These are phyloP conservation scores for Fusarium torreyae DNA, from an alignment of 2,329 filamentous ascomycete species.

Conservation along the genomic window DNA sequence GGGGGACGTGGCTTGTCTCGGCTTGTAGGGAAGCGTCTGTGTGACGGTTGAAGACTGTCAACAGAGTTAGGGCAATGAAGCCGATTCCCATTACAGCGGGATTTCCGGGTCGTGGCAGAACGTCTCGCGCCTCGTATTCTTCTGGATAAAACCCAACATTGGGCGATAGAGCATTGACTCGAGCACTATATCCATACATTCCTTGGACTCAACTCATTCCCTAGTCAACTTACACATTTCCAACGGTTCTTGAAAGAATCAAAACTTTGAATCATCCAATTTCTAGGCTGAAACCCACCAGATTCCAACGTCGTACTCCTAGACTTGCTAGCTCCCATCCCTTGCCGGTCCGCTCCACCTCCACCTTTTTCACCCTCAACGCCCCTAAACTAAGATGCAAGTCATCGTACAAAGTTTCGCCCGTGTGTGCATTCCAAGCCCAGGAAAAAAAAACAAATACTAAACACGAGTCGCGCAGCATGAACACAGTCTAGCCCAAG, in stretches of 20 bases:
- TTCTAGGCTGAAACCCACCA: slow-evolving; percentile 25
- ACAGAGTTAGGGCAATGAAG: background rate
- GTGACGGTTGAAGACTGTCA: background rate
- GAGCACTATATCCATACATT: background rate
- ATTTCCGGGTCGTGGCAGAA: slow-evolving; percentile 2
- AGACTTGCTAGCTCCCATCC: background rate
- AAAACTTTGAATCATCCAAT: too few species aligned
- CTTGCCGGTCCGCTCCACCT: slow-evolving; percentile 2
- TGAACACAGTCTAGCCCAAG: background rate
- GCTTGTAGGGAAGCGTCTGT: background rate
- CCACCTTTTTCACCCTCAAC: too few species aligned
- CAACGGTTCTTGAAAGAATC: background rate
- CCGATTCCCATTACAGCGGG: background rate
- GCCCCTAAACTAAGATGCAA: slow-evolving; percentile 14
- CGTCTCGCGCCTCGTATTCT: slow-evolving; percentile 3
- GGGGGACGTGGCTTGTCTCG: background rate
- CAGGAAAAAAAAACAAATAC: background rate
- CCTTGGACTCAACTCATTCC: background rate
- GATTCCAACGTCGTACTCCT: slow-evolving; percentile 31
- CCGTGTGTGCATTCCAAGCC: slow-evolving; percentile 22
- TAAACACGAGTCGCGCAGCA: slow-evolving; percentile 19
- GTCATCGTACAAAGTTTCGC: slow-evolving; percentile 36
- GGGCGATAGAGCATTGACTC: background rate
- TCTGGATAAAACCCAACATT: background rate
- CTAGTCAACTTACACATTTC: background rate